These are phyloP conservation scores for Acanthamoeba sp. DNA, from an alignment of 208 protist species.

Conservation along the genomic window DNA sequence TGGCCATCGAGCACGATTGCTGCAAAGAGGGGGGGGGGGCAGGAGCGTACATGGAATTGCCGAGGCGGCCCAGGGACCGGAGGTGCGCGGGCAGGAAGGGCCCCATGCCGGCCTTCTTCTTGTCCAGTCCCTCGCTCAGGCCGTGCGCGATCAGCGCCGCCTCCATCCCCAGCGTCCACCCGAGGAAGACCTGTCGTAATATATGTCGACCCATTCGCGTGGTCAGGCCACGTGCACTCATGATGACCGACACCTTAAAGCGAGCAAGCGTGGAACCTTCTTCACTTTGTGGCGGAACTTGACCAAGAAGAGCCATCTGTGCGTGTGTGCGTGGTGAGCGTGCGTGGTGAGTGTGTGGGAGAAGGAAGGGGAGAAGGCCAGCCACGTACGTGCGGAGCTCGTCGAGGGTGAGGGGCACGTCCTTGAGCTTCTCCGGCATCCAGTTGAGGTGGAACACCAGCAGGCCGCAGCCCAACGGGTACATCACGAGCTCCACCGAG, in stretches of 20 bases:
- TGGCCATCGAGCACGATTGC: not conserved
- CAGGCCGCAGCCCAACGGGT: constrained; percentile 34
- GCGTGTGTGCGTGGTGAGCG: too few relatives aligned
- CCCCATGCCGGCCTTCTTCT: not conserved
- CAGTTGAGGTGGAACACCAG: constrained; percentile 63
- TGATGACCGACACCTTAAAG: not conserved
- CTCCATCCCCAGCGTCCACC: constrained; percentile 59
- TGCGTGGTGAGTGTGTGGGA: not conserved
- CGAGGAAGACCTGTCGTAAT: not conserved
- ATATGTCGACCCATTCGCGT: not conserved
- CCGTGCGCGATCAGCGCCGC: not conserved
- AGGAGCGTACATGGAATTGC: constrained; percentile 1
- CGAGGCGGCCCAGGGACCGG: constrained; percentile 13
- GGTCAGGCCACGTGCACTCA: not conserved
- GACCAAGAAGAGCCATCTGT: constrained; percentile 49
- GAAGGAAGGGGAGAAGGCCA: not conserved
- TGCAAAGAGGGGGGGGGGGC: not conserved
- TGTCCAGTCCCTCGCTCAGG: not conserved
- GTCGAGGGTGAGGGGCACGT: constrained; percentile 46
- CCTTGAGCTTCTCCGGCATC: constrained; percentile 61
- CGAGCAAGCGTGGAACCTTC: not conserved
- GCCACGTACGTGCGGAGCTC: constrained; percentile 45
- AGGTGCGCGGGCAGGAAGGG: constrained; percentile 1
- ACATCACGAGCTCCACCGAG: constrained; percentile 47
- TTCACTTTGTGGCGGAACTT: constrained; percentile 65